Evolutionary conservation across 371 early-diverging fungal species (phyloP), one percentile per base, ranked within the genome.

Genomic region (Rhizomucor miehei): DNA sequence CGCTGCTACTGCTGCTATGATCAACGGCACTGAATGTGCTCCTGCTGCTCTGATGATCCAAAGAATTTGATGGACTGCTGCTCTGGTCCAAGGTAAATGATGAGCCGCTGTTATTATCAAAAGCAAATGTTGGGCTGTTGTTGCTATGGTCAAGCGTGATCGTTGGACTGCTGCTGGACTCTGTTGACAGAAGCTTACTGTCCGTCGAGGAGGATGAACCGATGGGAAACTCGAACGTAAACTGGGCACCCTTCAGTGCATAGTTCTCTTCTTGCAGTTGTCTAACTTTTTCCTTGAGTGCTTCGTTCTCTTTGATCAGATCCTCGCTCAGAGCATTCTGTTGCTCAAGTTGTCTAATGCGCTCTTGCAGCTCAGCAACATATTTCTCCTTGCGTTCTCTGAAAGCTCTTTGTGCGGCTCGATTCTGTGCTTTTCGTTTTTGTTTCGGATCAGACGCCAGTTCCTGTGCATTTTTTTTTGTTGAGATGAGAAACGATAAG

Each of bases 331-430:
- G 35, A 13, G 41, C 24, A 41, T 48, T 44, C 11, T 59, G 29
- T 40, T 78, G 80, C 34, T 81, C 79, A n/a, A 90, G 72, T 37
- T 82, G 83, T 44, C 73, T 73, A 48, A 90, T 84, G n/a, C 77
- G 71, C 41, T 72, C 79, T 52, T 88, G 85, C 8, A 89, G 65
- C 29, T 80, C 75, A 50, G 79, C 64, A 21, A 88, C 79, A 60
- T 86, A 81, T 53, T 80, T 74, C 55, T 88, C 86, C 66, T 85
- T 85, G 45, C 89, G 83, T 51, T 89, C 87, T 47, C 89, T 71
- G 61, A 89, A 89, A 1, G 89, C 89, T 9, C 89, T 70, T 59
- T 89, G 89, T 6, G 89, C 89, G 10, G 87, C 88, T 51, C 89
- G 69, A 59, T 89, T 89, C 66, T 89, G 89, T 6, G 88, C 89